Percentiles rank a stretch among this genome's conserved stretches.
These are phyloP conservation scores for Lycium barbarum DNA, from an alignment of 257 asterid species.

Conservation along the genomic window DNA sequence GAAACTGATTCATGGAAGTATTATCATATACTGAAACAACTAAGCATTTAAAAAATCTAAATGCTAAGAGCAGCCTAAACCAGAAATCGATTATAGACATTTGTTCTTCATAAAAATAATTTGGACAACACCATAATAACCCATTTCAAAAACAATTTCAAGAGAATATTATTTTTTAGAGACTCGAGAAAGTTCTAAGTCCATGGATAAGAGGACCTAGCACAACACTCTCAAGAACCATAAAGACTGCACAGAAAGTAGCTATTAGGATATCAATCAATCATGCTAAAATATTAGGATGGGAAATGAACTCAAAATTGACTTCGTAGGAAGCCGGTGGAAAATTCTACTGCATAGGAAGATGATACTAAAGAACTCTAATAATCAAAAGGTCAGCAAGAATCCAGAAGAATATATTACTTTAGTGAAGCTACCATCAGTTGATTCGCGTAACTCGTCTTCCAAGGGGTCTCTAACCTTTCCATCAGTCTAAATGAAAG, in stretches of 20 bases:
- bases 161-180: background rate
- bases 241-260: background rate
- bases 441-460: slow-evolving; percentile 46
- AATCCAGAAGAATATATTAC: slow-evolving; percentile 38
- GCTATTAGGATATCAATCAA: slow-evolving; percentile 13
- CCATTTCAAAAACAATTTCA: background rate
- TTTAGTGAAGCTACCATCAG: slow-evolving; percentile 74
- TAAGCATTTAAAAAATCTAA: slow-evolving; percentile 4
- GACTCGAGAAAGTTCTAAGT: background rate
- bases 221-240: background rate
- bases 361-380: background rate
- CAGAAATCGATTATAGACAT: background rate
- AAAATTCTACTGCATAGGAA: background rate
- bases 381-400: background rate
- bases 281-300: slow-evolving; percentile 1
- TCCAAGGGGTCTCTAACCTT: slow-evolving; percentile 63
- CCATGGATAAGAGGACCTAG: background rate
- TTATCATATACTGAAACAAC: background rate
- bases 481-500: slow-evolving; percentile 60
- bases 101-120: background rate
- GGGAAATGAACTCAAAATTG: background rate
- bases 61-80: background rate
- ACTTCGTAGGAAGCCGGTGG: background rate
- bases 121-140: background rate
- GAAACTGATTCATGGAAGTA: background rate